A percentile compares a stretch with the other conserved stretches of the same genome.
Evolutionary conservation across 352 stramenopile genomes (phyloP).

Genomic region (Phytopythium boreale): DNA sequence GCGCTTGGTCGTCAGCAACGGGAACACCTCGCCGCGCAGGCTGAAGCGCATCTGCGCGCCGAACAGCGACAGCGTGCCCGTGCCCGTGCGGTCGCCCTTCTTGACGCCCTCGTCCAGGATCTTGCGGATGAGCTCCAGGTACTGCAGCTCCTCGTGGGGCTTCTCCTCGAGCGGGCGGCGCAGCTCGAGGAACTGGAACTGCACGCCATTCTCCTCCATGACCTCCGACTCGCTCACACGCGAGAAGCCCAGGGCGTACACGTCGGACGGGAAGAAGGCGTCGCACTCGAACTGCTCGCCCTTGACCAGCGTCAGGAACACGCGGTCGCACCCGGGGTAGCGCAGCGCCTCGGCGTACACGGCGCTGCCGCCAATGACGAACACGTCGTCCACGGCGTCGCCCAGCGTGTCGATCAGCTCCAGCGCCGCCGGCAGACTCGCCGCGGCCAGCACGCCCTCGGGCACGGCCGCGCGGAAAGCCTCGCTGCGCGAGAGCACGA

Average conservation of each 20-base stretch:
- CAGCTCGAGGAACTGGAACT: constrained; percentile 78
- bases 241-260: constrained; percentile 52
- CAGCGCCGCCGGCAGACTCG: constrained; percentile 91
- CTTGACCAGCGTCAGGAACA: constrained; percentile 92
- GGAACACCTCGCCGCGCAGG: constrained; percentile 93
- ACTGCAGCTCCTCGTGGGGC: constrained; percentile 68
- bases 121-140: constrained; percentile 93
- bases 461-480: constrained; percentile 51
- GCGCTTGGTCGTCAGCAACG: constrained; percentile 98
- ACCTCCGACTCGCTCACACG: constrained; percentile 41
- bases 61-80: constrained; percentile 98
- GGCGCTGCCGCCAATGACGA: constrained; percentile 95
- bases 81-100: constrained; percentile 97
- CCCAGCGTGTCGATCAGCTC: constrained; percentile 63
- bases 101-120: constrained; percentile 94
- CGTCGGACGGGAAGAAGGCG: constrained; percentile 88
- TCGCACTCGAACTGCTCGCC: constrained; percentile 85
- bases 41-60: constrained; percentile 96
- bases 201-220: constrained; percentile 74
- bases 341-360: constrained; percentile 94
- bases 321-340: constrained; percentile 73
- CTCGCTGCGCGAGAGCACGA: constrained; percentile 91
- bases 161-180: constrained; percentile 19
- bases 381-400: constrained; percentile 89
- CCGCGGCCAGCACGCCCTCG: constrained; percentile 82